Evolutionary conservation across 1,139 yeast species (phyloP).

Genomic region (Saccharomycopsis hybrid): DNA sequence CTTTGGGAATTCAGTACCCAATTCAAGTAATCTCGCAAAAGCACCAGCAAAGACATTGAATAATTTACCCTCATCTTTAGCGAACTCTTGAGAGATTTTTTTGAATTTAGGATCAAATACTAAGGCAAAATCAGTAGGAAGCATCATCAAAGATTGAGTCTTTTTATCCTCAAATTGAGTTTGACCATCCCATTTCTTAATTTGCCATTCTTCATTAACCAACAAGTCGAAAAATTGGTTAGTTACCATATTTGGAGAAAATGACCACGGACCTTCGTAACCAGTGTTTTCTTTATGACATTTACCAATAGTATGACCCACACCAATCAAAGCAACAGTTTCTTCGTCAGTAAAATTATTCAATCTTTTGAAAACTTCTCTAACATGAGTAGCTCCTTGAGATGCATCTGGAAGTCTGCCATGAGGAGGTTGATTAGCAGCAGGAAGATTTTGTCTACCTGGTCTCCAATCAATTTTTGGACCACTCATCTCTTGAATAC

Average conservation of each 20-base stretch:
- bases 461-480: constrained; percentile 86
- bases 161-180: constrained; percentile 72
- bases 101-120: constrained; percentile 59
- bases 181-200: constrained; percentile 63
- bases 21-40: constrained; percentile 62
- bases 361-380: constrained; percentile 61
- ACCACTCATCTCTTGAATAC: constrained; percentile 81
- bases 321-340: constrained; percentile 76
- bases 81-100: constrained; percentile 64
- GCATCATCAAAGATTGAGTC: constrained; percentile 79
- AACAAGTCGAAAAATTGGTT: constrained; percentile 75
- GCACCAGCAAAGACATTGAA: constrained; percentile 69
- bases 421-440: constrained; percentile 49
- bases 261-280: constrained; percentile 94
- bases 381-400: constrained; percentile 61
- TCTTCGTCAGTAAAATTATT: constrained; percentile 71
- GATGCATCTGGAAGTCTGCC: constrained; percentile 81
- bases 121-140: constrained; percentile 77
- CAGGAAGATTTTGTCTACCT: constrained; percentile 58
- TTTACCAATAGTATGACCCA: constrained; percentile 75
- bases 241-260: constrained; percentile 76
- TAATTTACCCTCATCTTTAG: constrained; percentile 62
- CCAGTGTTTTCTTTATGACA: constrained; percentile 48
- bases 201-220: constrained; percentile 69
- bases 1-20: constrained; percentile 61